Base-by-base conservation (phyloP, 2,329 filamentous ascomycete species). In the Chaetomiaceae sp. region DNA sequence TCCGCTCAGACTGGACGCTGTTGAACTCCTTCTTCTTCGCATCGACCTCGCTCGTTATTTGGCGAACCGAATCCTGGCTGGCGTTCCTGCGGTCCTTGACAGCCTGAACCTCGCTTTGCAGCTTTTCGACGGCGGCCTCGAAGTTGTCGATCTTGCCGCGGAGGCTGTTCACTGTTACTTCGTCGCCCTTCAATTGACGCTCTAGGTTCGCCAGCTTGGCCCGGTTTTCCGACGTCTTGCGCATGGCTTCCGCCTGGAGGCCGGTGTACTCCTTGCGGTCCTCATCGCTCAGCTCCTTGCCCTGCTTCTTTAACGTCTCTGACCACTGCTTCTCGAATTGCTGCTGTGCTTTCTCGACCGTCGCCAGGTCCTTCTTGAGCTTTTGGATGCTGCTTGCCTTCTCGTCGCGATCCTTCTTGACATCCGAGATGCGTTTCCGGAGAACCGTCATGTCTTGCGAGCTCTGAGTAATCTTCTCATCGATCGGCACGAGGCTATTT, bases 1-100 rank as follows among this genome's bases (percentile, higher is more conserved):
- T 79, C 44, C 89, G 83, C 65, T 95, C 89, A 1, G 90, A 96
- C 55, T 88, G 86, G 35, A 95, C 75, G 48, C 85, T 81, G 65
- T 96, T 93, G 64, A 90, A 87, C 54, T 93, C 87, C 65, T 92
- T 95, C 71, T 95, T 96, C 73, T 95, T 97, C 20, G 74, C 71
- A 25, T 90, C 85, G 44, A 95, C 87, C n/a, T 93, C 86, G 55
- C 81, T 78, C 7, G 82, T 78, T n/a, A 86, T 78, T 41, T 87
- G 76, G 58, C 85, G 85, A 53, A 86, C 79, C 7, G 75, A 73
- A 10, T 76, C 71, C 53, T 86, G 81, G 12, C 84, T 78, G 4
- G 79, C 70, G 34, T 78, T 73, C 60, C 82, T 86, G 51, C 87
- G 82, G 60, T 89, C 83, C 53, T 79, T 76, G 54, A 95, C 81